Percentiles rank a stretch among this genome's conserved stretches.
These are phyloP conservation scores for Picochlorum sp. DNA, from an alignment of 139 green algal species.

Conservation along the genomic window DNA sequence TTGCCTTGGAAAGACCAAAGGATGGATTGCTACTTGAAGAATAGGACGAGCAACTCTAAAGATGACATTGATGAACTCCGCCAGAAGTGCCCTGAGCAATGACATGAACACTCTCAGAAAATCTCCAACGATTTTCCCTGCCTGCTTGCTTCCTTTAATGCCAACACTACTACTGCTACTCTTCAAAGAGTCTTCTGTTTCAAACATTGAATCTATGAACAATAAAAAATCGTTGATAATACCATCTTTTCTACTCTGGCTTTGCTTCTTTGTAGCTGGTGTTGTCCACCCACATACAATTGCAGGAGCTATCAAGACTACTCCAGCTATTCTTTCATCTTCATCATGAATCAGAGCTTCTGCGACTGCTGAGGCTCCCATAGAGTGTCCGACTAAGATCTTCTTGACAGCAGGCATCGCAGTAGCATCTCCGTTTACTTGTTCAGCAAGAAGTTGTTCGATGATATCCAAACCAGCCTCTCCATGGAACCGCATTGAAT, in stretches of 20 bases:
- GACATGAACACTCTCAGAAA: neutral
- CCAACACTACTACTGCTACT: neutral
- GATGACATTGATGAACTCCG: conserved; percentile 2
- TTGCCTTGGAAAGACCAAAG: conserved; percentile 33
- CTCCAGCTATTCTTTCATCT: conserved; percentile 20
- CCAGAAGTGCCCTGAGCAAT: neutral
- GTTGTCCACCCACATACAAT: conserved; percentile 47
- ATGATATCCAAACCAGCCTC: conserved; percentile 34
- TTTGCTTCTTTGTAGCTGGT: neutral
- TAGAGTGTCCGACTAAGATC: conserved; percentile 67
- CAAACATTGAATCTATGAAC: conserved; percentile 23
- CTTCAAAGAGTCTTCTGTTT: conserved; percentile 4
- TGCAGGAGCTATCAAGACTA: conserved; percentile 75
- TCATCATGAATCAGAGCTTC: conserved; percentile 42
- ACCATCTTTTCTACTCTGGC: neutral
- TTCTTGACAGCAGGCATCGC: conserved; percentile 12
- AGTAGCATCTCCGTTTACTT: no score
- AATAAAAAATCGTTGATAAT: neutral
- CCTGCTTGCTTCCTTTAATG: neutral
- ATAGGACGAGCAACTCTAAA: neutral
- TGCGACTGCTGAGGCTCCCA: conserved; percentile 58
- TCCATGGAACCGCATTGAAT: conserved; percentile 67
- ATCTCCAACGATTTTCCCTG: neutral
- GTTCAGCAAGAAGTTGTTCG: conserved; percentile 17
- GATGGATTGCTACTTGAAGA: conserved; percentile 20